A percentile compares a stretch with the other conserved stretches of the same genome.
Conservation (phyloP, 352 stramenopile genomes). For the Pythium periplocum region DNA sequence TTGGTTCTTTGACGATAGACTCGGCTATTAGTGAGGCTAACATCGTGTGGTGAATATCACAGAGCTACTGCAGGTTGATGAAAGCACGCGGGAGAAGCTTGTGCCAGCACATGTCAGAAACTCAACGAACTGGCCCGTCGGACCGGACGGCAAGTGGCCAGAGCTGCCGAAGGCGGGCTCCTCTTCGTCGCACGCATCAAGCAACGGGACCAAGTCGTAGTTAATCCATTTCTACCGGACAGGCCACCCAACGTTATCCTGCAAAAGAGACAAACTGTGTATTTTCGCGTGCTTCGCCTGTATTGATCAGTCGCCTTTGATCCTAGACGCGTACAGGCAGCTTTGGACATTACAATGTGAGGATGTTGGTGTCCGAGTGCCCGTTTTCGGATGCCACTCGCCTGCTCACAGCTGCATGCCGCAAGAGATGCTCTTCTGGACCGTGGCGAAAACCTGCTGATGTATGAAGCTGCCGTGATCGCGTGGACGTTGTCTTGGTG, state of each 20-base stretch:
- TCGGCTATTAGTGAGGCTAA: too few species aligned
- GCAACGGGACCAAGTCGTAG: conserved; percentile 21
- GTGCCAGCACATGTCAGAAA: conserved; percentile 67
- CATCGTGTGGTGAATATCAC: not conserved
- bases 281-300: conserved; percentile 2
- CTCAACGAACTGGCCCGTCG: conserved; percentile 69
- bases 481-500: not conserved
- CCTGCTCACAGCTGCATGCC: conserved; percentile 18
- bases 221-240: not conserved
- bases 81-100: conserved; percentile 69
- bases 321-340: too few species aligned
- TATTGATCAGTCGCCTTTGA: too few species aligned
- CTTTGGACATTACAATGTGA: conserved; percentile 41
- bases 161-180: conserved; percentile 23
- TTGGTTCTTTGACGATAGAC: not conserved
- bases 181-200: conserved; percentile 15
- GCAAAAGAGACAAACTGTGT: conserved; percentile 15
- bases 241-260: not conserved
- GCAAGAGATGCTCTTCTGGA: conserved; percentile 40
- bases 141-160: conserved; percentile 64
- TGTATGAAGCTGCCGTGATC: conserved; percentile 40
- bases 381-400: conserved; percentile 6
- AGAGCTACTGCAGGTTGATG: conserved; percentile 77
- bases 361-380: conserved; percentile 35
- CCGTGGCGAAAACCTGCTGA: conserved; percentile 36